phyloP scores from a whole-genome alignment of 2,329 filamentous ascomycete genomes.

The Pezicula rhizophila region DNA sequence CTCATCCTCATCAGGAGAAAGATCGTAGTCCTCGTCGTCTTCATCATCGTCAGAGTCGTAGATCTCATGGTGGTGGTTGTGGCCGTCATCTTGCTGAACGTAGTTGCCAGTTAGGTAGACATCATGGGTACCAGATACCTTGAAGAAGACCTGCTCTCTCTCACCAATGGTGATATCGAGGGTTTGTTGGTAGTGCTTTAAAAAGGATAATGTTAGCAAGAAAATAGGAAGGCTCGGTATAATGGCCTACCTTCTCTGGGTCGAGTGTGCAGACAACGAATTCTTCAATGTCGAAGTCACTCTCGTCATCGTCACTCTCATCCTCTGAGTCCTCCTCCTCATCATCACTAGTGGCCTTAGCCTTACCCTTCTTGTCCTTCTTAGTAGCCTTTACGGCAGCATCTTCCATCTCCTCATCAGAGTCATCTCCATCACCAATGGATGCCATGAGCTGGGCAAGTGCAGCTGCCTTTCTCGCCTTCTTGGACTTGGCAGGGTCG shows the following conservation, averaged over 20 bases:
- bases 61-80: constrained; percentile 50
- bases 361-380: constrained; percentile 64
- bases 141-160: constrained; percentile 86
- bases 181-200: constrained; percentile 86
- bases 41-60: constrained; percentile 55
- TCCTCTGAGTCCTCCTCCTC: constrained; percentile 45
- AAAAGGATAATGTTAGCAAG: constrained; percentile 22
- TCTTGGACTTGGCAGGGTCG: constrained; percentile 84
- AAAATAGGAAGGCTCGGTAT: neutral
- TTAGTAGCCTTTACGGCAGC: constrained; percentile 56
- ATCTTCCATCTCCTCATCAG: constrained; percentile 70
- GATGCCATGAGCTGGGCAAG: constrained; percentile 72
- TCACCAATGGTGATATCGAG: constrained; percentile 89
- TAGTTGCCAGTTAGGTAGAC: constrained; percentile 96
- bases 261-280: constrained; percentile 94
- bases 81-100: constrained; percentile 60
- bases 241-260: constrained; percentile 69
- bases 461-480: constrained; percentile 72
- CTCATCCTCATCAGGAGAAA: constrained; percentile 74
- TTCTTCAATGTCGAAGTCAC: constrained; percentile 70
- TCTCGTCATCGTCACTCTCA: constrained; percentile 55
- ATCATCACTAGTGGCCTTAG: constrained; percentile 52
- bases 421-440: constrained; percentile 46
- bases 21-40: constrained; percentile 71
- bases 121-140: constrained; percentile 81